Conservation (phyloP, 2,329 filamentous ascomycete species). For the Beauveria rudraprayagi region DNA sequence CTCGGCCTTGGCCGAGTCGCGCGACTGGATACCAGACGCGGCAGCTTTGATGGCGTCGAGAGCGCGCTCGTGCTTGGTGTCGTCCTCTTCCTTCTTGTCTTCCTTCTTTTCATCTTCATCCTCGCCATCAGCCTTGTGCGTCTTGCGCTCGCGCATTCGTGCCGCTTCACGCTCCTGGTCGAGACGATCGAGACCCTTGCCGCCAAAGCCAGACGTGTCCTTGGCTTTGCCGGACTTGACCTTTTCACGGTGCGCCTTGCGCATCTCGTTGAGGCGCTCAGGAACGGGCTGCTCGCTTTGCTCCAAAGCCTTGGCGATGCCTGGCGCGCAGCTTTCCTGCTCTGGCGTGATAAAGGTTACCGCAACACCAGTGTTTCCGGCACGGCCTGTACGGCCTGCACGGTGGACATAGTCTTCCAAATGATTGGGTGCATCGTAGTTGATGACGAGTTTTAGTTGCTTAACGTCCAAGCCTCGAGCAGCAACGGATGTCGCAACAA, state of each 20-base stretch:
- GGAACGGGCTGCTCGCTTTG: conserved; percentile 83
- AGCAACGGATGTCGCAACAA: conserved; percentile 92
- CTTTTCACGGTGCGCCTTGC: conserved; percentile 73
- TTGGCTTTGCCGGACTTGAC: conserved; percentile 90
- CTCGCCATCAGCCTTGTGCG: conserved; percentile 79
- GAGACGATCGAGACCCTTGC: conserved; percentile 84
- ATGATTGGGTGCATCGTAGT: conserved; percentile 90
- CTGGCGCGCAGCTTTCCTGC: conserved; percentile 82
- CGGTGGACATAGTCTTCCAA: conserved; percentile 95
- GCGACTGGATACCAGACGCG: conserved; percentile 47
- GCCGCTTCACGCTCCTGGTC: conserved; percentile 87
- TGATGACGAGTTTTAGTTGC: conserved; percentile 90
- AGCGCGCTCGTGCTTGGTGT: conserved; percentile 60
- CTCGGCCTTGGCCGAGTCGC: conserved; percentile 41
- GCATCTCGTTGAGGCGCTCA: conserved; percentile 56
- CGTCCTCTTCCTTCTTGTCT: conserved; percentile 61
- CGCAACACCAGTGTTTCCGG: conserved; percentile 88
- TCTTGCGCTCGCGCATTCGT: conserved; percentile 76
- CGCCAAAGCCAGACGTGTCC: conserved; percentile 82
- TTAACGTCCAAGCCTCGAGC: conserved; percentile 94
- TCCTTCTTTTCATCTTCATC: conserved; percentile 75
- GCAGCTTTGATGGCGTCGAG: conserved; percentile 57
- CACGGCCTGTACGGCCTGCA: conserved; percentile 85
- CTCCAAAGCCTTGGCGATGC: conserved; percentile 84
- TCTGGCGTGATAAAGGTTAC: conserved; percentile 90